These are phyloP conservation scores for Aschersonia sp. DNA, from an alignment of 2,329 filamentous ascomycete genomes.

Conservation along the genomic window DNA sequence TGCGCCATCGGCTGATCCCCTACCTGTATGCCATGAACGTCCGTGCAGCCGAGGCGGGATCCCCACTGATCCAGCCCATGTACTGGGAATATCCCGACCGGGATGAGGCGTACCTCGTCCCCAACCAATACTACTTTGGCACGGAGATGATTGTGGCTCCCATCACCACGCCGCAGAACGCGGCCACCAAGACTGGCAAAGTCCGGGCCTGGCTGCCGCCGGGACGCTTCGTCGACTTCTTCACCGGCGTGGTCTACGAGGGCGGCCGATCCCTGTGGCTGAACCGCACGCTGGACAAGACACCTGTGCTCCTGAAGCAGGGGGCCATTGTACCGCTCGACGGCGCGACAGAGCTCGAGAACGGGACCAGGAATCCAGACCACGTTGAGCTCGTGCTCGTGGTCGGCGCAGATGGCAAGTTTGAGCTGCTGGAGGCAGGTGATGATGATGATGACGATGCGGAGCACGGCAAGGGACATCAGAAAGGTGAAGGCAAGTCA, in stretches of 20 bases:
- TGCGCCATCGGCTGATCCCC: constrained; percentile 44
- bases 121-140: constrained; percentile 46
- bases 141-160: constrained; percentile 39
- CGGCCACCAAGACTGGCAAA: constrained; percentile 27
- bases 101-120: constrained; percentile 38
- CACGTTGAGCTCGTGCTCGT: constrained; percentile 33
- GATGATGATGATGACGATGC: constrained; percentile 4
- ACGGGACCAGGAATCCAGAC: constrained; percentile 31
- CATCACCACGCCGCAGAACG: constrained; percentile 34
- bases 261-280: constrained; percentile 36
- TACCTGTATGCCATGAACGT: constrained; percentile 46
- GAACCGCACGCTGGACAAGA: constrained; percentile 30
- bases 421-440: constrained; percentile 11
- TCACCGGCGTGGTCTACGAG: constrained; percentile 41
- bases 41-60: constrained; percentile 23
- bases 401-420: constrained; percentile 30
- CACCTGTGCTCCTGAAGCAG: constrained; percentile 38
- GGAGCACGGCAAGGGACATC: background rate
- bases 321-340: constrained; percentile 46
- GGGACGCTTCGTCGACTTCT: constrained; percentile 39
- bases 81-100: constrained; percentile 43
- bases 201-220: constrained; percentile 43
- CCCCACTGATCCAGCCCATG: constrained; percentile 43
- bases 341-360: constrained; percentile 20
- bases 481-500: background rate